phyloP scores from a whole-genome alignment of 441 rosid genomes.

The Erodium chrysanthum region DNA sequence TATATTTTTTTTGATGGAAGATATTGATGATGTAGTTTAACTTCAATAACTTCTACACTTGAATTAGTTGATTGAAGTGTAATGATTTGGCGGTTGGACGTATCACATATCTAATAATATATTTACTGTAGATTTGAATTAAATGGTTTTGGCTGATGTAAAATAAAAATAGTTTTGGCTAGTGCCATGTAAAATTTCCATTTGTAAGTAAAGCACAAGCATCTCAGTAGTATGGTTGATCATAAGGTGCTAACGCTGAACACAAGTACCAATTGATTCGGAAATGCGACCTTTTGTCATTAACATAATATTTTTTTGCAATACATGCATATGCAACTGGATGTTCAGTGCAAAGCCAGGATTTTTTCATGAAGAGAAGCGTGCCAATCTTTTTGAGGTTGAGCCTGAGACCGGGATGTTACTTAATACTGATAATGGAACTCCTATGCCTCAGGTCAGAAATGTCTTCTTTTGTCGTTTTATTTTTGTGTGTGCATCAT shows the following conservation, averaged over 20 bases:
- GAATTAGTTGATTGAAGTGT: background rate
- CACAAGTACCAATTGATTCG: background rate
- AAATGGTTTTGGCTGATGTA: too few relatives aligned
- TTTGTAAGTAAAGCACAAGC: background rate
- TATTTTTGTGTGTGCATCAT: background rate
- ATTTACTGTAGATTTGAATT: background rate
- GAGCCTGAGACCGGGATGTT: constrained; percentile 85
- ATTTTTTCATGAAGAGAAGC: constrained; percentile 82
- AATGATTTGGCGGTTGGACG: background rate
- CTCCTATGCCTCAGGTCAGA: constrained; percentile 88
- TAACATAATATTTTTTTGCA: too few relatives aligned
- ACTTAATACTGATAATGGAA: constrained; percentile 81
- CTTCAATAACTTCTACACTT: background rate
- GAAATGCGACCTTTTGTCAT: background rate
- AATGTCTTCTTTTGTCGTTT: background rate
- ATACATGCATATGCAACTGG: background rate
- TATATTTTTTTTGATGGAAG: too few relatives aligned
- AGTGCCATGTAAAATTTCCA: background rate
- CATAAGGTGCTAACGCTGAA: background rate
- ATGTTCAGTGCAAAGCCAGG: constrained; percentile 80
- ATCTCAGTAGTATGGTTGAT: background rate
- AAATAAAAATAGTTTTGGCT: background rate
- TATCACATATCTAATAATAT: background rate
- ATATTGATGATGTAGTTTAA: background rate
- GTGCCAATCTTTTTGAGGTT: constrained; percentile 87